Conservation (phyloP, 1,139 yeast genomes). For the Yamadazyma dushanensis region DNA sequence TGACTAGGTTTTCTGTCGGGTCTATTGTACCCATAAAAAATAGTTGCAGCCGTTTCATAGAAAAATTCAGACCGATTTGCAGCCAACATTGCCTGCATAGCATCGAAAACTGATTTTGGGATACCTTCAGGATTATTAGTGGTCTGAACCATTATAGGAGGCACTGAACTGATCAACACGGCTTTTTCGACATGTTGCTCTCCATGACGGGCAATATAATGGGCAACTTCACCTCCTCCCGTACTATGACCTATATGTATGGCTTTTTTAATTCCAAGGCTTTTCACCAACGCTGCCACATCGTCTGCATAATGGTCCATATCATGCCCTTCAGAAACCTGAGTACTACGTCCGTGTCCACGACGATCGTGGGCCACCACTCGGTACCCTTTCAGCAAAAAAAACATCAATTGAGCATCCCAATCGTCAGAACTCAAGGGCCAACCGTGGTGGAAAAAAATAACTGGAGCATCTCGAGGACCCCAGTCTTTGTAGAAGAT, state of each 20-base stretch:
- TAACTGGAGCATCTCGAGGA: constrained; percentile 15
- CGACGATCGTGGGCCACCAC: constrained; percentile 21
- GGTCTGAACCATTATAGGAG: constrained; percentile 18
- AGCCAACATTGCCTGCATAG: constrained; percentile 14
- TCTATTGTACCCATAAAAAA: constrained; percentile 16
- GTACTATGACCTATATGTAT: constrained; percentile 20
- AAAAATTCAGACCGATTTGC: constrained; percentile 15
- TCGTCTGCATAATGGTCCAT: constrained; percentile 23
- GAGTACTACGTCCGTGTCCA: constrained; percentile 20
- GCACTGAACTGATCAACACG: constrained; percentile 19
- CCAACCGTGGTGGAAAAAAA: constrained; percentile 21
- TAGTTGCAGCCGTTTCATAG: constrained; percentile 14
- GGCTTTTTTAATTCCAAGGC: constrained; percentile 16
- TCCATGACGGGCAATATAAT: constrained; percentile 18
- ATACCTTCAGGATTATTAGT: constrained; percentile 14
- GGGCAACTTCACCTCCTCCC: constrained; percentile 21
- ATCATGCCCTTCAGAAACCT: constrained; percentile 18
- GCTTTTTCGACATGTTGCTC: constrained; percentile 16
- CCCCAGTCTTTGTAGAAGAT: constrained; percentile 20
- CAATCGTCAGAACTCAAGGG: constrained; percentile 20
- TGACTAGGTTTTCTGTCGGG: constrained; percentile 7
- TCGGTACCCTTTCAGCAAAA: constrained; percentile 17
- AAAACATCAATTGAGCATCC: constrained; percentile 19
- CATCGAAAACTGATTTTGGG: constrained; percentile 16
- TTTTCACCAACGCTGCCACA: constrained; percentile 17